These are phyloP conservation scores for Ogataea siamensis DNA, from an alignment of 805 yeast species.

Conservation along the genomic window DNA sequence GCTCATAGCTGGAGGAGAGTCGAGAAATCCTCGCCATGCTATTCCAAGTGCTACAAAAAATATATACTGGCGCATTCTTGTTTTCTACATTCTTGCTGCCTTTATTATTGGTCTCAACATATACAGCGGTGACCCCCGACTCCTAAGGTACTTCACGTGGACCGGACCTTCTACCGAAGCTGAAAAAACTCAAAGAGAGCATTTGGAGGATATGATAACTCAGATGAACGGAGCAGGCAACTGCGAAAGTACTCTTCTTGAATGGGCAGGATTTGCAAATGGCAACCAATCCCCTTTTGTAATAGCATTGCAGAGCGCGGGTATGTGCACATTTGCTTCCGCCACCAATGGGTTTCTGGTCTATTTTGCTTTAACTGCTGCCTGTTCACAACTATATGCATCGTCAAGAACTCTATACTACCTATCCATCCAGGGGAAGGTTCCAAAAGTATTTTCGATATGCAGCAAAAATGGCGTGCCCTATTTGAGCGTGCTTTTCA, in stretches of 20 bases:
- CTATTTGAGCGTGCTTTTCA: constrained; percentile 61
- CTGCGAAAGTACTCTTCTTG: constrained; percentile 26
- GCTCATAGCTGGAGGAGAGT: constrained; percentile 81
- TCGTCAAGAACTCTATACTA: constrained; percentile 59
- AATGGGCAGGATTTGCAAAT: constrained; percentile 40
- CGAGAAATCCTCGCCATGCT: constrained; percentile 74
- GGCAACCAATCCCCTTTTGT: constrained; percentile 58
- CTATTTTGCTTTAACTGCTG: constrained; percentile 56
- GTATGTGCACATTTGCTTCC: constrained; percentile 48
- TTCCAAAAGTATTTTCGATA: constrained; percentile 56
- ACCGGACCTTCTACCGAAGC: constrained; percentile 23
- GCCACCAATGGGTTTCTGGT: constrained; percentile 52
- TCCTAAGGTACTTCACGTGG: constrained; percentile 52
- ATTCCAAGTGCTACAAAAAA: constrained; percentile 74
- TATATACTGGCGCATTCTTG: constrained; percentile 66
- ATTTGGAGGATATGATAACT: constrained; percentile 21
- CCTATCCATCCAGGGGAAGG: constrained; percentile 53
- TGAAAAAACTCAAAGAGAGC: constrained; percentile 5
- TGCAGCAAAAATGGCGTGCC: constrained; percentile 74
- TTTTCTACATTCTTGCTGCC: constrained; percentile 64
- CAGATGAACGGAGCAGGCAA: constrained; percentile 28
- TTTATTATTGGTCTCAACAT: constrained; percentile 70
- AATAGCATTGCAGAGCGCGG: constrained; percentile 52
- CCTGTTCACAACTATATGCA: constrained; percentile 56
- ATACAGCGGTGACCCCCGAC: constrained; percentile 75